These are phyloP conservation scores for Orbilia blumenaviensis DNA, from an alignment of 2,329 filamentous ascomycete species.

Conservation along the genomic window DNA sequence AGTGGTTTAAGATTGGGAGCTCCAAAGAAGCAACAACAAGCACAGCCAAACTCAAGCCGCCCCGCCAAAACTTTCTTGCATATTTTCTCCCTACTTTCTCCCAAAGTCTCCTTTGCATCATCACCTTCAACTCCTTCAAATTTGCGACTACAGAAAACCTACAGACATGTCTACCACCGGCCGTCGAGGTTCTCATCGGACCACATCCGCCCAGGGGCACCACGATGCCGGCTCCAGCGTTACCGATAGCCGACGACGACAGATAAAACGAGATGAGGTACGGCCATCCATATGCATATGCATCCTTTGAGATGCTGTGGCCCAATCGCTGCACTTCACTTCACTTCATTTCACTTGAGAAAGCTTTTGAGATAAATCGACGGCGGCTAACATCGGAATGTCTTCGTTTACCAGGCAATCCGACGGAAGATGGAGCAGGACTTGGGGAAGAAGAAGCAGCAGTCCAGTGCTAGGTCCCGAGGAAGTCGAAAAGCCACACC, in stretches of 20 bases:
- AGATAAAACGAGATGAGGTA: constrained; percentile 98
- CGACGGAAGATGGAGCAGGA: constrained; percentile 96
- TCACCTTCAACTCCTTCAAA: constrained; percentile 31
- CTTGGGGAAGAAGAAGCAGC: constrained; percentile 95
- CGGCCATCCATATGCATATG: too few species aligned
- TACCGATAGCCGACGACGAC: constrained; percentile 94
- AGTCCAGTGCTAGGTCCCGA: constrained; percentile 74
- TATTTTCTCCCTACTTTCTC: constrained; percentile 31
- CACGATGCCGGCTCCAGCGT: constrained; percentile 69
- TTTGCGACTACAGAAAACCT: constrained; percentile 2
- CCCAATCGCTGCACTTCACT: neutral
- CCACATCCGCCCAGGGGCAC: constrained; percentile 43
- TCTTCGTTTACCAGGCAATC: constrained; percentile 76
- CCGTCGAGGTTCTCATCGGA: constrained; percentile 24
- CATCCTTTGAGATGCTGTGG: too few species aligned
- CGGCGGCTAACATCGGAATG: constrained; percentile 44
- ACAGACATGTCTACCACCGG: constrained; percentile 50
- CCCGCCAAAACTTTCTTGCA: constrained; percentile 51
- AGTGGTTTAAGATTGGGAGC: constrained; percentile 55
- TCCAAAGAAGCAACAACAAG: constrained; percentile 36
- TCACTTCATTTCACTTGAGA: too few species aligned
- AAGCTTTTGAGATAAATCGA: constrained; percentile 11
- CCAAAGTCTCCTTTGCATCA: constrained; percentile 29
- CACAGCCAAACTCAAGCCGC: constrained; percentile 32
- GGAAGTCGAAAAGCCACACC: constrained; percentile 86